Conservation (phyloP, 129 eudicot species). For the Oenanthe sinensis region DNA sequence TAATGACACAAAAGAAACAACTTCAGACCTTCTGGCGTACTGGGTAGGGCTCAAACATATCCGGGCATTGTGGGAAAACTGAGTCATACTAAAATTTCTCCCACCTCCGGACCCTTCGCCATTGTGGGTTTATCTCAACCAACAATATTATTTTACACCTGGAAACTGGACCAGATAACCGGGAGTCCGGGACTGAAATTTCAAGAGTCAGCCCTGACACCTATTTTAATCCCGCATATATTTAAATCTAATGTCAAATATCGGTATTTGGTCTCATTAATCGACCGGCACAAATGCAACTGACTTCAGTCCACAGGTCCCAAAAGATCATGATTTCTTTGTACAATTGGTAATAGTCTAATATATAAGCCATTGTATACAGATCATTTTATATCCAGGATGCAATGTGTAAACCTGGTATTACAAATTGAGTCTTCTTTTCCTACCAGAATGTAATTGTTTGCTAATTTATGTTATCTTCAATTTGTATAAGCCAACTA, state of each 20-base stretch:
- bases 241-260: too few relatives aligned
- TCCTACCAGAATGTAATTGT: background rate
- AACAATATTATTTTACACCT: background rate
- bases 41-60: too few relatives aligned
- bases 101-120: too few relatives aligned
- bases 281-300: too few relatives aligned
- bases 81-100: too few relatives aligned
- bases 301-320: background rate
- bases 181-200: background rate
- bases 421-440: background rate
- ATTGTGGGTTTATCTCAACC: background rate
- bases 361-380: background rate
- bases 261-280: too few relatives aligned
- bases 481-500: background rate
- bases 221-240: too few relatives aligned
- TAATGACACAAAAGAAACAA: background rate
- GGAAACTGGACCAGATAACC: background rate
- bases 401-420: background rate
- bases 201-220: background rate
- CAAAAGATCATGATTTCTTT: background rate
- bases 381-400: background rate
- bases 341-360: background rate
- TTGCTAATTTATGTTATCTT: background rate
- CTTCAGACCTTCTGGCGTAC: background rate
- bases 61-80: too few relatives aligned